These are phyloP conservation scores for Tolypocladium pustulatum DNA, from an alignment of 2,329 filamentous ascomycete genomes.

Conservation along the genomic window DNA sequence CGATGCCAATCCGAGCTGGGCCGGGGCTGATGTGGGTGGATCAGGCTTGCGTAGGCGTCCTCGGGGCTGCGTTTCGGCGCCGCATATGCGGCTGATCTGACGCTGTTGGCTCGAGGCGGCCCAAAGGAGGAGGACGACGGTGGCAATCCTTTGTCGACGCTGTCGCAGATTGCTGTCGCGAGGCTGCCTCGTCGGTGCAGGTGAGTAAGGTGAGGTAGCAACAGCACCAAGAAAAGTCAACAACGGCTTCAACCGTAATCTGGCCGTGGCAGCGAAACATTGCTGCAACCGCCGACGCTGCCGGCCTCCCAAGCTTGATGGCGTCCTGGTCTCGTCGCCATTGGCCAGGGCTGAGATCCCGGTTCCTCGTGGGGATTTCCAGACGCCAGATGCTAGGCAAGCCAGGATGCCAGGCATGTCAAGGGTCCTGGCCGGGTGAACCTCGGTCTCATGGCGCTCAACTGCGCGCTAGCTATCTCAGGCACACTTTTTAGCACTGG, in stretches of 20 bases:
- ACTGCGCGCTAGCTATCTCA: not conserved
- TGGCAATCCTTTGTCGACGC: not conserved
- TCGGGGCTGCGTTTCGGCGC: not conserved
- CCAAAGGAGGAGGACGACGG: not conserved
- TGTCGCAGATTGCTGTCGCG: not conserved
- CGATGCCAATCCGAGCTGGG: not conserved
- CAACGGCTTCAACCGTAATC: not conserved
- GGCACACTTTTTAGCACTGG: not conserved
- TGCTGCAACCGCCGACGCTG: not conserved
- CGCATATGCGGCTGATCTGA: not conserved
- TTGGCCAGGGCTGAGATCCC: not conserved
- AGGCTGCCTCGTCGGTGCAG: not conserved
- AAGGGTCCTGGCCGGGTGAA: not conserved
- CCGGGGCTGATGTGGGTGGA: not conserved
- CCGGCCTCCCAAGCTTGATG: not conserved
- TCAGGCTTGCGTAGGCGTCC: not conserved
- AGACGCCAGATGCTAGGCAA: no score
- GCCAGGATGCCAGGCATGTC: no score
- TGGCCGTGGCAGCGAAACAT: not conserved
- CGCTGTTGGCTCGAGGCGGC: not conserved
- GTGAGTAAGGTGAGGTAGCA: no score
- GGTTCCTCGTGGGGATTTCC: not conserved
- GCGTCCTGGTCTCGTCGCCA: not conserved
- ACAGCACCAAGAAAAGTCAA: not conserved
- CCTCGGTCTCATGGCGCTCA: not conserved